Percentiles rank a stretch among this genome's conserved stretches.
Conservation (phyloP, 208 protist species). For the Trypanosoma melophagium region DNA sequence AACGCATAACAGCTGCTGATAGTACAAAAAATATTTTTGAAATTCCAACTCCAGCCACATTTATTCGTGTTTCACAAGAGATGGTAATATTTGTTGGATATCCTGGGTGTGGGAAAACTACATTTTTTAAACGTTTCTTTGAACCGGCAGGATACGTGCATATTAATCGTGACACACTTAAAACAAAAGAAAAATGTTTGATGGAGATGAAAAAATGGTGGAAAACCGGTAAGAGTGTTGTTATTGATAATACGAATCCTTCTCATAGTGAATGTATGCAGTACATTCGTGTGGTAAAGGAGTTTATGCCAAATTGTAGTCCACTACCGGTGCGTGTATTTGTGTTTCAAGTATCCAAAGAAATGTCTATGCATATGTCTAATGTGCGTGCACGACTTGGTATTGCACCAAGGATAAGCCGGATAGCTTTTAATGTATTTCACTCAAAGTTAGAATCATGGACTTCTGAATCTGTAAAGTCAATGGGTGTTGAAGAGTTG, state of each 20-base stretch:
- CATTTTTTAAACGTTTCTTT: conserved; percentile 85
- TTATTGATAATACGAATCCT: conserved; percentile 93
- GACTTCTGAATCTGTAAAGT: conserved; percentile 33
- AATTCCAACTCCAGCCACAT: conserved; percentile 2
- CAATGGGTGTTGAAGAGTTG: conserved; percentile 41
- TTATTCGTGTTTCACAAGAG: conserved; percentile 51
- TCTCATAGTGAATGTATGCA: conserved; percentile 38
- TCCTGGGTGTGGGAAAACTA: conserved; percentile 89
- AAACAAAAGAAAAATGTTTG: conserved; percentile 73
- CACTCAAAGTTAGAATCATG: conserved; percentile 40
- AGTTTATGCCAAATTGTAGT: not conserved
- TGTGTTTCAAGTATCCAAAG: conserved; percentile 47
- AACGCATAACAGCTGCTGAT: conserved; percentile 25
- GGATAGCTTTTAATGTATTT: conserved; percentile 64
- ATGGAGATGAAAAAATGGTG: conserved; percentile 39
- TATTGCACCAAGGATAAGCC: conserved; percentile 34
- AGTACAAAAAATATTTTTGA: conserved; percentile 7
- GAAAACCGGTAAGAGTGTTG: conserved; percentile 60
- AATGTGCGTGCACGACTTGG: conserved; percentile 47
- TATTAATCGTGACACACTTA: conserved; percentile 79
- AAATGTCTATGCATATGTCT: conserved; percentile 83
- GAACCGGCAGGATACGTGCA: conserved; percentile 72
- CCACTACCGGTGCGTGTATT: conserved; percentile 69
- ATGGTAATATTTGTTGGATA: conserved; percentile 86
- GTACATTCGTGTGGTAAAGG: conserved; percentile 61